Conservation (phyloP, 257 asterid genomes). For the Nicotiana paniculata region DNA sequence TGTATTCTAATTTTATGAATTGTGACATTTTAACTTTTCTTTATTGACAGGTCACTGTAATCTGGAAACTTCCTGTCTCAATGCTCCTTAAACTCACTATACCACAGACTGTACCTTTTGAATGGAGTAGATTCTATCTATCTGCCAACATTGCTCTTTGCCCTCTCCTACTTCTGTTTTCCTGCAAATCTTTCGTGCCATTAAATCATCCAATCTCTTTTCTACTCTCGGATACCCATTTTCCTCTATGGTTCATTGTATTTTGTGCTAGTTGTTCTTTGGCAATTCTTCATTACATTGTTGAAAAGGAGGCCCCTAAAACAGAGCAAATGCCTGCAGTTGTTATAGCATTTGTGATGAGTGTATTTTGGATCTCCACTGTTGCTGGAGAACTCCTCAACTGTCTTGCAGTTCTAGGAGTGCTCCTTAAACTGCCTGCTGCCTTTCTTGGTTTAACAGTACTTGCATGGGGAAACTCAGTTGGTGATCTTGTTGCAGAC, state of each 20-base stretch:
- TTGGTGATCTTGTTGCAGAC: conserved; percentile 95
- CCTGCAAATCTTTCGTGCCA: conserved; percentile 79
- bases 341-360: conserved; percentile 71
- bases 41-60: conserved; percentile 47
- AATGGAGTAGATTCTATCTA: conserved; percentile 84
- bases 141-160: conserved; percentile 78
- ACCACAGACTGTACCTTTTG: conserved; percentile 64
- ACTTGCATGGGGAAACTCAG: conserved; percentile 96
- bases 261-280: conserved; percentile 59
- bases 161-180: conserved; percentile 71
- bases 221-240: conserved; percentile 50
- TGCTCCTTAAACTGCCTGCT: conserved; percentile 52
- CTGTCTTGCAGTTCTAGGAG: conserved; percentile 81
- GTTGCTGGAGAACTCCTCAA: conserved; percentile 85
- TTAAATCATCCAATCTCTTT: conserved; percentile 66
- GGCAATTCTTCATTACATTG: conserved; percentile 56
- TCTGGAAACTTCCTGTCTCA: conserved; percentile 81
- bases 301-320: conserved; percentile 77
- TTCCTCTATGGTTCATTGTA: conserved; percentile 82
- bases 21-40: conserved; percentile 12
- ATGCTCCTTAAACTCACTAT: conserved; percentile 73
- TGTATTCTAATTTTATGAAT: background rate
- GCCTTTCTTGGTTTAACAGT: conserved; percentile 88
- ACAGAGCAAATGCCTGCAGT: conserved; percentile 56
- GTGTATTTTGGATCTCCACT: conserved; percentile 94